Evolutionary conservation across 2,329 filamentous ascomycete species (phyloP), one percentile per base, ranked within the genome.

Genomic region (Anisogramma anomala): DNA sequence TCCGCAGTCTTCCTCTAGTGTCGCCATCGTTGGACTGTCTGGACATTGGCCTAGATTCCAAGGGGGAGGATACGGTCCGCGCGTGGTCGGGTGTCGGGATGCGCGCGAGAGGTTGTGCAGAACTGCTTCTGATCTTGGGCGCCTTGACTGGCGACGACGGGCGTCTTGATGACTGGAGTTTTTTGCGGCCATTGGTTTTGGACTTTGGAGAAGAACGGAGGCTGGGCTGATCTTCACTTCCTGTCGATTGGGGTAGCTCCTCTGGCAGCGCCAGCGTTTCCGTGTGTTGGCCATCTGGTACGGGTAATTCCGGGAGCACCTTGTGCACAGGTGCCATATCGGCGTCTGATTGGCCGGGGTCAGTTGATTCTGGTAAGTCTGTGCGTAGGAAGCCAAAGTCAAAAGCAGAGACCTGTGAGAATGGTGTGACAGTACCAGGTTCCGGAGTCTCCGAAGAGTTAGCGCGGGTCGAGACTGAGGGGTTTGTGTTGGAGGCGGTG

Each of bases 91-190:
- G 34, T 50, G 56, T 33, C 48, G 50, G 7, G 17, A 48, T 47
- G 36, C 58, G 56, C 11, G 53, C 48, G 2, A 63, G 54, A 2
- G 64, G 62, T 32, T 72, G 70, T 1, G 64, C 68, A 9, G 71
- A 73, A 20, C 62, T 62, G 50, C 68, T 69, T 41, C 69, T 63
- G 7, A 62, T 63, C 20, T 68, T 61, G 1, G 55, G 26, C 11
- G 32, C 6, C 19, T 33, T 36, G 20, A 67, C 62, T 27, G 58
- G 51, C 3, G 55, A 52, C 4, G 61, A 61, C 55, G 45, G 18
- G 42, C 53, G 40, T 33, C 33, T 37, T 15, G 45, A 38, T 6
- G 46, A 30, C n/a, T 43, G 40, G 30, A 52, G 43, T 17, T 49
- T 46, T 39, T 54, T 39, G 28, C 51, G 47, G 34, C 49, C 46